Conservation (phyloP, 441 rosid genomes). For the Kokia cookei region DNA sequence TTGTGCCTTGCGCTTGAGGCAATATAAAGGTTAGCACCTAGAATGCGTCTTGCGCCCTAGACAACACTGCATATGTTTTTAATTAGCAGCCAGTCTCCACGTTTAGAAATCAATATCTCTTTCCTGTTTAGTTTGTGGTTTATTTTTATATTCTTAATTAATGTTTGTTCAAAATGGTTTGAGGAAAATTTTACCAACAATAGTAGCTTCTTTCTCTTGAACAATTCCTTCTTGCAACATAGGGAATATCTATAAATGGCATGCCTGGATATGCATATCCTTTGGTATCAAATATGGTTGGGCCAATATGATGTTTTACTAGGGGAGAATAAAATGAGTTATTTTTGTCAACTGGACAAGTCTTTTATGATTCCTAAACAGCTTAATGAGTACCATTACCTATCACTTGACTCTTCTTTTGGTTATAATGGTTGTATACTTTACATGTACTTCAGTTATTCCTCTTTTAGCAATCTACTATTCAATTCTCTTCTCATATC, state of each 20-base stretch:
- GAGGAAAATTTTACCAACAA: neutral
- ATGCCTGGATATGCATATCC: neutral
- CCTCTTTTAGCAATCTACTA: neutral
- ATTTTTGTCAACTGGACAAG: neutral
- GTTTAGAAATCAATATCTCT: neutral
- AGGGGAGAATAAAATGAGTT: neutral
- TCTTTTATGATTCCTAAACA: neutral
- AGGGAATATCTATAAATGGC: neutral
- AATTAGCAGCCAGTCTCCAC: neutral
- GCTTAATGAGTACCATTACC: neutral
- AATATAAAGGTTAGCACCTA: too few relatives aligned
- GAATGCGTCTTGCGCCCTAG: too few relatives aligned
- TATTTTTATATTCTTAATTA: neutral
- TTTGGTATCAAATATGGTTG: neutral
- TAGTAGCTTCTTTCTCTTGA: neutral
- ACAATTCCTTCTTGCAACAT: neutral
- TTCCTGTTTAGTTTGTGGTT: neutral
- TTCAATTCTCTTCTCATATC: neutral
- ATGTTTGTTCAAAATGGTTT: neutral
- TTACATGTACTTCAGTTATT: neutral
- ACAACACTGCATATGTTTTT: neutral
- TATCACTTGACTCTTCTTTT: neutral
- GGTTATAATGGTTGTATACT: neutral
- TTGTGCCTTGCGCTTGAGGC: too few relatives aligned
- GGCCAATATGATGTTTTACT: neutral